These are phyloP conservation scores for Jatropha curcas DNA, from an alignment of 345 rosid species.

Conservation along the genomic window DNA sequence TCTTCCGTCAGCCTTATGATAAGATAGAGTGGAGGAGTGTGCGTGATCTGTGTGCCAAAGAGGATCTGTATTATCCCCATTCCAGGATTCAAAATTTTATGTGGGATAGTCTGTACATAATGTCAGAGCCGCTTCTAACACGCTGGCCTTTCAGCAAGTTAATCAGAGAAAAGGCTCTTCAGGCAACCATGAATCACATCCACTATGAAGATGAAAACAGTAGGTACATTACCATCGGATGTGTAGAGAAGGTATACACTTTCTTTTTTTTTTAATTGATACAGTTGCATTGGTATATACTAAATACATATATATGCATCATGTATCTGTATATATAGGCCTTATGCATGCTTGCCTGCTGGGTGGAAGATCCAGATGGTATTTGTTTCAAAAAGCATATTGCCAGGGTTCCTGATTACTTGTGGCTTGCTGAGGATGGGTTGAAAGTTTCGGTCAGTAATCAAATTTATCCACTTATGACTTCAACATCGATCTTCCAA, in stretches of 20 bases:
- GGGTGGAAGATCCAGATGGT: constrained; percentile 69
- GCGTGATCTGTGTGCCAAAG: constrained; percentile 26
- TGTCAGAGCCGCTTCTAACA: constrained; percentile 29
- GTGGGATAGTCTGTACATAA: constrained; percentile 26
- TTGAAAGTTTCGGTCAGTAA: constrained; percentile 54
- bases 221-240: constrained; percentile 39
- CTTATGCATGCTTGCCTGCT: constrained; percentile 61
- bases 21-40: constrained; percentile 9
- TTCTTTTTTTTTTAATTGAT: no score
- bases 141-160: constrained; percentile 37
- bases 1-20: constrained; percentile 12
- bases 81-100: constrained; percentile 27
- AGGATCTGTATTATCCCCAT: constrained; percentile 33
- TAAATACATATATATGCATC: background rate
- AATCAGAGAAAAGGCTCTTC: constrained; percentile 22
- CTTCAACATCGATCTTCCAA: no score
- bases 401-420: constrained; percentile 49
- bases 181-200: constrained; percentile 24
- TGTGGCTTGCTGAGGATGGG: constrained; percentile 76
- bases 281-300: no score
- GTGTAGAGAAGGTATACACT: constrained; percentile 29
- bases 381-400: constrained; percentile 56
- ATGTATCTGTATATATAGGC: constrained; percentile 28
- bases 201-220: constrained; percentile 39
- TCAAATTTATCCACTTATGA: no score